phyloP scores from a whole-genome alignment of 345 rosid species.

The Eucalyptus globulus region DNA sequence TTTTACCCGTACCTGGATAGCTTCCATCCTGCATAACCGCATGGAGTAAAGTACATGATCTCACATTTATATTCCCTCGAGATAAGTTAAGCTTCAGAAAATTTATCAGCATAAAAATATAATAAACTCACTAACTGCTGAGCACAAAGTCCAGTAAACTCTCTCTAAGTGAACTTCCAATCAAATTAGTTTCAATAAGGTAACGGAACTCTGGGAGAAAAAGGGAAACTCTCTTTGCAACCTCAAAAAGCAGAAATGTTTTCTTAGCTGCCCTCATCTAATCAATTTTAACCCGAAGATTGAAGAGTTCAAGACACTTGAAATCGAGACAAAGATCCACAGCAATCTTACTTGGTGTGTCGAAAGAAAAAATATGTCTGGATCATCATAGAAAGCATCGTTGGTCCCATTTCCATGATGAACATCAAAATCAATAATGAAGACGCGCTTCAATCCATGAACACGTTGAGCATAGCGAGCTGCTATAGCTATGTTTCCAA shows the following conservation, averaged over 20 bases:
- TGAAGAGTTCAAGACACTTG: background rate
- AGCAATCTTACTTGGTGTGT: slow-evolving; percentile 67
- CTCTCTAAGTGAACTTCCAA: background rate
- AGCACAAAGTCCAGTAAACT: background rate
- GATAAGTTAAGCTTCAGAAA: background rate
- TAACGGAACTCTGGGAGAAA: background rate
- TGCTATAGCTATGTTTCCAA: slow-evolving; percentile 87
- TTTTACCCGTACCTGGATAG: slow-evolving; percentile 88
- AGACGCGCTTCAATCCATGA: slow-evolving; percentile 60
- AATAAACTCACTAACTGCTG: background rate
- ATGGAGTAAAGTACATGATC: background rate
- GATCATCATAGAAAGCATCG: slow-evolving; percentile 80
- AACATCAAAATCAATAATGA: slow-evolving; percentile 90
- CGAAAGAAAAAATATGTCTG: slow-evolving; percentile 85
- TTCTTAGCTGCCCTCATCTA: background rate
- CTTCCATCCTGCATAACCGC: slow-evolving; percentile 58
- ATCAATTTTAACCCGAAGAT: background rate
- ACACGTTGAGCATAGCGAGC: slow-evolving; percentile 80
- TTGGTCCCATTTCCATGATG: slow-evolving; percentile 96
- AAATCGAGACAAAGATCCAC: background rate
- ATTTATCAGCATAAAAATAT: background rate
- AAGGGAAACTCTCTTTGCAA: background rate
- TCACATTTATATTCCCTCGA: background rate
- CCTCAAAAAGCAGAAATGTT: background rate
- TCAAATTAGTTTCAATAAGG: background rate